Evolutionary conservation across 352 stramenopile species (phyloP), one percentile per base, ranked within the genome.

Genomic region (Halophytophthora polymorphica): DNA sequence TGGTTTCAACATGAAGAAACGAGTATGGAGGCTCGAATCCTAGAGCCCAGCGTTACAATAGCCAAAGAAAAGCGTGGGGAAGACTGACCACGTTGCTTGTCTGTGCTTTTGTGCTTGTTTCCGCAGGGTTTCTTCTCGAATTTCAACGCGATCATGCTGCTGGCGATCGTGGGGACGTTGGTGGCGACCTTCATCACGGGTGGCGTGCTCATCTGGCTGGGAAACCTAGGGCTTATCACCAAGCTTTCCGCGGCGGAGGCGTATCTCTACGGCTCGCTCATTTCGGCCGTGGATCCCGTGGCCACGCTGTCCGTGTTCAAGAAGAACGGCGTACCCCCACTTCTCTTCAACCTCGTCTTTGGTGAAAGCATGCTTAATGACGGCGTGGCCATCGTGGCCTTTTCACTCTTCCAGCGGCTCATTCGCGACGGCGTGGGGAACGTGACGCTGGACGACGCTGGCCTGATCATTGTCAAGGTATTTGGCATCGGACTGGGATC

Each of bases 341-440:
- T 94, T 19, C 66, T 98, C 6, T 98, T 98, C 61, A 98, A 98
- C 59, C 73, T 98, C 41, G 90, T 98, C 0, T 98, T 98, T 69
- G 95, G 95, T 33, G 95, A 98, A 68, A 96, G 81, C 48, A 90
- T 97, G 59, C 75, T 98, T 3, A 98, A 98, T 54, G 95, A 98
- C 57, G 92, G 89, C 45, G 87, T 98, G 25, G 84, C 84, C 11
- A 94, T 94, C 33, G 84, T 94, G 15, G 79, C 77, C 10, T 94
- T 94, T 44, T 80, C 77, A 8, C 49, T 94, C 14, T 94, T 93
- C 50, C 84, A 94, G 51, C 66, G 71, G 28, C 73, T 92, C 23
- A 88, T 97, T 63, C 88, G 88, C 47, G 63, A 71, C 33, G 67
- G 66, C 3, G 83, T 78, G 17, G 58, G 58, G 23, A 82, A 93